Evolutionary conservation across 2,329 filamentous ascomycete species (phyloP), one percentile per base, ranked within the genome.

Genomic region (Colletotrichum viniferum): DNA sequence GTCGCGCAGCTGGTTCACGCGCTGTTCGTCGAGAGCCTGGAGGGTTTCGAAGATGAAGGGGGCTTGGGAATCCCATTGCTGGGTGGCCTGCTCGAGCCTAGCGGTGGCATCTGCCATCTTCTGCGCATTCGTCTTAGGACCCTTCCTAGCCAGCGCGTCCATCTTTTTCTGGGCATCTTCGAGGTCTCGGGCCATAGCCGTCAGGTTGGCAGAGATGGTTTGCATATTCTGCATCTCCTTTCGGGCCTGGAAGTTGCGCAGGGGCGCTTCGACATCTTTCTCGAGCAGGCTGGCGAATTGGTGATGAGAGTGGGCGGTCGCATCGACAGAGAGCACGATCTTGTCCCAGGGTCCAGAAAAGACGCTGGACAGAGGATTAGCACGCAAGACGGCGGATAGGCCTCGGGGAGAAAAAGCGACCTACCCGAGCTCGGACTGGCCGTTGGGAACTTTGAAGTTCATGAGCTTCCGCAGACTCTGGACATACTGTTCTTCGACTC

Each of bases 31-130:
- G 36, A 97, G 88, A 7, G 95, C 94, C 83, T 99, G 97, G 30
- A 99, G 90, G 76, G 93, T 94, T 85, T 99, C 97, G 81, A 98
- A 98, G 76, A 98, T 94, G 84, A 95, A 98, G 2, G 97, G 97
- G 16, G 97, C 95, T 83, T 98, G 96, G 1, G 95, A 96, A 71
- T 98, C 93, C 97, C 97, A 99, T 82, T 98, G 94, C 78, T 93
- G 90, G 60, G 89, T 91, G n/a, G 95, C 94, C 76, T 92, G 92
- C 77, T 98, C 94, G 58, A 97, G 91, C 78, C 92, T 93, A 21
- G 91, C 88, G 13, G 91, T 89, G 14, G 95, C 96, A 77, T 90
- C 90, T 58, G 96, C 94, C 52, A 97, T 91, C 84, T 97, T 98
- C 74, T 92, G 91, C 4, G 93, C 90, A 80, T 92, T 96, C 56